Conservation (phyloP, 805 yeast genomes). For the Hanseniaspora valbyensis region DNA sequence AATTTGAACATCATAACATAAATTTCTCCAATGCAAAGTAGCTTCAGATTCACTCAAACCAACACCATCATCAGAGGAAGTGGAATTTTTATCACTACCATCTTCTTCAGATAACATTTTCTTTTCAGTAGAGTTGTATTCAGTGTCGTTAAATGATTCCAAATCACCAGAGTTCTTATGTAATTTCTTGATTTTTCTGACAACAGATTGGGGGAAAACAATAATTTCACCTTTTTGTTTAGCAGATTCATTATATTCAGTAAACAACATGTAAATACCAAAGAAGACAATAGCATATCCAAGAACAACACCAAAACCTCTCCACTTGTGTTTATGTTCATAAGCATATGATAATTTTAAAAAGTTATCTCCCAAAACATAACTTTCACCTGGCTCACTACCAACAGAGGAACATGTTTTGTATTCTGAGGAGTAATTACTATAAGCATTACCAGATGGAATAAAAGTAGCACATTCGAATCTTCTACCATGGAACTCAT, state of each 20-base stretch:
- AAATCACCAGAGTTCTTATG: constrained; percentile 1
- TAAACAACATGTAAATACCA: constrained; percentile 39
- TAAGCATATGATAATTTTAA: constrained; percentile 37
- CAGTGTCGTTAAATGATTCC: constrained; percentile 6
- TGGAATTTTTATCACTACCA: constrained; percentile 17
- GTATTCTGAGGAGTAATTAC: constrained; percentile 26
- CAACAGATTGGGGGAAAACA: constrained; percentile 43
- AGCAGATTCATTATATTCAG: constrained; percentile 51
- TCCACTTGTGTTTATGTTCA: constrained; percentile 43
- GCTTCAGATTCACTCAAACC: constrained; percentile 32
- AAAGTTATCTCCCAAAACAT: constrained; percentile 45
- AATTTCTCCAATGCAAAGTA: constrained; percentile 68
- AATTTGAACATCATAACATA: constrained; percentile 57
- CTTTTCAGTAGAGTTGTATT: neutral
- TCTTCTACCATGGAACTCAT: constrained; percentile 41
- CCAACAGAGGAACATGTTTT: constrained; percentile 50
- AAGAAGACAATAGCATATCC: constrained; percentile 49
- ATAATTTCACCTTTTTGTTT: constrained; percentile 62
- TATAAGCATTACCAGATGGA: constrained; percentile 39
- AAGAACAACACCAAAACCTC: constrained; percentile 51
- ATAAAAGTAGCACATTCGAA: constrained; percentile 39
- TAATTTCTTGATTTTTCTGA: constrained; percentile 37
- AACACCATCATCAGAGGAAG: constrained; percentile 22
- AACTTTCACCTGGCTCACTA: constrained; percentile 39
- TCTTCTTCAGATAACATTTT: constrained; percentile 21